Conservation (phyloP, 345 rosid genomes). For the Lepidium sativum region DNA sequence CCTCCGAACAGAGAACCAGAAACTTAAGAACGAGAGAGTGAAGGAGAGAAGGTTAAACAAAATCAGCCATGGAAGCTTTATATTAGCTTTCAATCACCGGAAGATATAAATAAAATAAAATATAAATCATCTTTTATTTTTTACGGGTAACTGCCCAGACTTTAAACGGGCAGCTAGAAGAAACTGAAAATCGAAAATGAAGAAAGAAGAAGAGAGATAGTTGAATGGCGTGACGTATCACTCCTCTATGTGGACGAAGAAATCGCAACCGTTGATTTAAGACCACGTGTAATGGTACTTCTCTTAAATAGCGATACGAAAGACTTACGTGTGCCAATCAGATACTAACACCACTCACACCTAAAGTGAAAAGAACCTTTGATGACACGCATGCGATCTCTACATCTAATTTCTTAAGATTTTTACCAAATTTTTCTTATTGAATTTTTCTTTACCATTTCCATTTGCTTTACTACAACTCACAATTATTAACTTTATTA, state of each 20-base stretch:
- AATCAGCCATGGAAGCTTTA: constrained; percentile 22
- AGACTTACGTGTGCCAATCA: constrained; percentile 41
- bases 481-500: background rate
- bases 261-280: constrained; percentile 39
- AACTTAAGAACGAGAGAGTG: background rate
- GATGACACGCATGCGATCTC: constrained; percentile 43
- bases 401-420: background rate
- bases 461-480: constrained; percentile 9
- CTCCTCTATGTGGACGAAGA: constrained; percentile 17
- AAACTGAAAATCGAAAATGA: constrained; percentile 2
- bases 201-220: constrained; percentile 6
- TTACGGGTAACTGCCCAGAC: constrained; percentile 22
- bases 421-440: background rate
- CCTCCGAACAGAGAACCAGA: background rate
- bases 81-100: background rate
- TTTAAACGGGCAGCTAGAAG: constrained; percentile 11
- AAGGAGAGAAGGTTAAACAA: constrained; percentile 19
- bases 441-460: background rate
- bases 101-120: background rate
- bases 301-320: background rate
- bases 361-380: constrained; percentile 25
- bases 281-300: constrained; percentile 28
- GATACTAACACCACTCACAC: constrained; percentile 19
- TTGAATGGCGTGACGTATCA: constrained; percentile 34
- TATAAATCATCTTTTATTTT: background rate